phyloP scores from a whole-genome alignment of 2,329 filamentous ascomycete species.

The Talaromyces sp. region DNA sequence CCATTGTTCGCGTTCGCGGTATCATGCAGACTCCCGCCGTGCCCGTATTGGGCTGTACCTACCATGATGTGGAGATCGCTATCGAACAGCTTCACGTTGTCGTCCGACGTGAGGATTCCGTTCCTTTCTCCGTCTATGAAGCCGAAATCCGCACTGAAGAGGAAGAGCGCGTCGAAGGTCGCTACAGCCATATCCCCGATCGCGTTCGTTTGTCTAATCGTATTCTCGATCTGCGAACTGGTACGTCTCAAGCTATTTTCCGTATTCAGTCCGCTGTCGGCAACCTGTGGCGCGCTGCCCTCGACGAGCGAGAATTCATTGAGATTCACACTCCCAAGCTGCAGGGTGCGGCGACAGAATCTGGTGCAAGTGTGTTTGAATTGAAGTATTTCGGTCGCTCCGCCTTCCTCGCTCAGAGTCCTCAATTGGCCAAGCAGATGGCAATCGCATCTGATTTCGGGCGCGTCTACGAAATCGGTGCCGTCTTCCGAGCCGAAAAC shows the following conservation, averaged over 20 bases:
- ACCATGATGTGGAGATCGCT: conserved; percentile 70
- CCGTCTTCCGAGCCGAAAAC: conserved; percentile 90
- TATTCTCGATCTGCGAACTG: conserved; percentile 79
- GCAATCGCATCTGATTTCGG: conserved; percentile 83
- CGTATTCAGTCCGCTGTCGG: conserved; percentile 76
- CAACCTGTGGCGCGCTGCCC: conserved; percentile 69
- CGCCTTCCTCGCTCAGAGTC: conserved; percentile 86
- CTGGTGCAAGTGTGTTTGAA: conserved; percentile 84
- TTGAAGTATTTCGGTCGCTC: conserved; percentile 84
- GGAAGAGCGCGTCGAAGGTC: conserved; percentile 51
- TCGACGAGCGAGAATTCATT: conserved; percentile 73
- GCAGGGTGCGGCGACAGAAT: conserved; percentile 84
- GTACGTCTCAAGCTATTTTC: conserved; percentile 80
- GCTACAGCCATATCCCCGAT: conserved; percentile 60
- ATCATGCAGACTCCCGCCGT: conserved; percentile 68
- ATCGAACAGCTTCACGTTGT: conserved; percentile 63
- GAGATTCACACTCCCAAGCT: conserved; percentile 94
- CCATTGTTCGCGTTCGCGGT: conserved; percentile 70
- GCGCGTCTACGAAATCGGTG: conserved; percentile 81
- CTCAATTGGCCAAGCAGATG: conserved; percentile 91
- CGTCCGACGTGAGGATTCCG: conserved; percentile 55
- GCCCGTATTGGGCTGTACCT: conserved; percentile 67
- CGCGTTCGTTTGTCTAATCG: conserved; percentile 71
- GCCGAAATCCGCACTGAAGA: conserved; percentile 55
- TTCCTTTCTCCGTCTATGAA: conserved; percentile 66